Evolutionary conservation across 257 asterid species (phyloP).

Genomic region (Avicennia marina): DNA sequence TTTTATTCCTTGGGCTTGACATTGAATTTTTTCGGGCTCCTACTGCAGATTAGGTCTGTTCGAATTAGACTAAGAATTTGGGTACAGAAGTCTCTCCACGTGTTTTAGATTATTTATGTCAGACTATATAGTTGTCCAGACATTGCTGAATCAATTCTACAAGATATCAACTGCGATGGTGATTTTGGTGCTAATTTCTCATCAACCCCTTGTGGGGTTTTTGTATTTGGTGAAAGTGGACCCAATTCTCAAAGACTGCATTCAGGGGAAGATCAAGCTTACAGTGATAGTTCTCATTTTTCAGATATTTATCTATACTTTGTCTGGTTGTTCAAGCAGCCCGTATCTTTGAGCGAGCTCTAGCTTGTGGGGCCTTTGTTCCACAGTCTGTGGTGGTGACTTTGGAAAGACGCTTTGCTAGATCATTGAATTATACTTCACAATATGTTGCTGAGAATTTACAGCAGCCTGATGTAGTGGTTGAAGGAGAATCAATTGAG

Average conservation of each 20-base stretch:
- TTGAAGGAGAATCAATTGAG: conserved; percentile 68
- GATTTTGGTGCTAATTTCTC: conserved; percentile 43
- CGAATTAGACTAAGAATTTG: conserved; percentile 61
- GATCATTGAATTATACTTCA: conserved; percentile 51
- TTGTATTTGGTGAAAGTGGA: conserved; percentile 64
- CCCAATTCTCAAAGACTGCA: conserved; percentile 43
- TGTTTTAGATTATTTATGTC: conserved; percentile 77
- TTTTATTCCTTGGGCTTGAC: conserved; percentile 6
- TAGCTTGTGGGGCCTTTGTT: conserved; percentile 71
- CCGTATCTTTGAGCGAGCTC: conserved; percentile 89
- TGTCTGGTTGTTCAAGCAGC: conserved; percentile 85
- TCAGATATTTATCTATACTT: conserved; percentile 77
- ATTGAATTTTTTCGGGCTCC: conserved; percentile 14
- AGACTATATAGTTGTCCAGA: conserved; percentile 75
- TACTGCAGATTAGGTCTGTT: conserved; percentile 75
- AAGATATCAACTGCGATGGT: conserved; percentile 69
- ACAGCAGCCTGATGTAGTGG: conserved; percentile 46
- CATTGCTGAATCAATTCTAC: conserved; percentile 74
- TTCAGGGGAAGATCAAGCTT: conserved; percentile 49
- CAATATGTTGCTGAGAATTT: conserved; percentile 56
- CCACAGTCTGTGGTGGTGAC: conserved; percentile 71
- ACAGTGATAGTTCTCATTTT: conserved; percentile 48
- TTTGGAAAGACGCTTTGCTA: conserved; percentile 72
- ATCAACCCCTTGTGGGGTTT: conserved; percentile 42
- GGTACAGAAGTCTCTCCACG: conserved; percentile 79